Conservation (phyloP, 2,329 filamentous ascomycete species). For the Fusarium miscanthi region DNA sequence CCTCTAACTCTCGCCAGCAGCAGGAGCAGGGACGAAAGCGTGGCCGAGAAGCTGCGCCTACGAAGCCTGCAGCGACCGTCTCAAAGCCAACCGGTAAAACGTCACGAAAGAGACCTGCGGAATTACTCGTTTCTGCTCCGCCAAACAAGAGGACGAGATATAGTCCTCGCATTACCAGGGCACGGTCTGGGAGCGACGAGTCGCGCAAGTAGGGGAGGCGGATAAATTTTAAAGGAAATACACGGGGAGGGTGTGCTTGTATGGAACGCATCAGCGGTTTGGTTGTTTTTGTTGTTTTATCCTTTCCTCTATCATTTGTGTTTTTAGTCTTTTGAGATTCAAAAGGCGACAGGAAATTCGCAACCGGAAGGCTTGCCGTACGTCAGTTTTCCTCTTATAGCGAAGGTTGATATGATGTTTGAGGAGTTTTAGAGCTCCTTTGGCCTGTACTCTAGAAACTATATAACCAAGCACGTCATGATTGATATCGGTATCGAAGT, state of each 20-base stretch:
- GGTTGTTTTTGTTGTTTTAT: slow-evolving; percentile 16
- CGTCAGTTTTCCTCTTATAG: slow-evolving; percentile 11
- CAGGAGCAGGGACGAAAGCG: slow-evolving; percentile 6
- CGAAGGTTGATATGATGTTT: slow-evolving; percentile 18
- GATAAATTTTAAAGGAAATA: slow-evolving; percentile 7
- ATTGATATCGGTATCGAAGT: slow-evolving; percentile 20
- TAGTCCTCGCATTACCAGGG: slow-evolving; percentile 5
- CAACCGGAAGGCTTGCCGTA: slow-evolving; percentile 12
- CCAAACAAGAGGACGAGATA: slow-evolving; percentile 15
- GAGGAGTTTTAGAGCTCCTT: slow-evolving; percentile 15
- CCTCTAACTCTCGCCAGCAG: slow-evolving; percentile 13
- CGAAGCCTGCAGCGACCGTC: neutral
- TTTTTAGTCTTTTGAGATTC: slow-evolving; percentile 28
- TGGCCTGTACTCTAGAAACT: slow-evolving; percentile 43
- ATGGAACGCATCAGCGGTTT: slow-evolving; percentile 39
- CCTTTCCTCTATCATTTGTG: slow-evolving; percentile 14
- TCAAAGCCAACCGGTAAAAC: neutral
- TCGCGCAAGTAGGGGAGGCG: neutral
- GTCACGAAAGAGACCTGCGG: slow-evolving; percentile 14
- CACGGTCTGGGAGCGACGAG: slow-evolving; percentile 3
- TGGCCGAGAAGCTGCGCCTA: neutral
- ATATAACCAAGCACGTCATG: slow-evolving; percentile 35
- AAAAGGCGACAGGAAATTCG: slow-evolving; percentile 22
- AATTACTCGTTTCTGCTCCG: neutral
- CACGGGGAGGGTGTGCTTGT: slow-evolving; percentile 14